Evolutionary conservation across 2,329 filamentous ascomycete species (phyloP).

Genomic region (Cladosporium halotolerans): DNA sequence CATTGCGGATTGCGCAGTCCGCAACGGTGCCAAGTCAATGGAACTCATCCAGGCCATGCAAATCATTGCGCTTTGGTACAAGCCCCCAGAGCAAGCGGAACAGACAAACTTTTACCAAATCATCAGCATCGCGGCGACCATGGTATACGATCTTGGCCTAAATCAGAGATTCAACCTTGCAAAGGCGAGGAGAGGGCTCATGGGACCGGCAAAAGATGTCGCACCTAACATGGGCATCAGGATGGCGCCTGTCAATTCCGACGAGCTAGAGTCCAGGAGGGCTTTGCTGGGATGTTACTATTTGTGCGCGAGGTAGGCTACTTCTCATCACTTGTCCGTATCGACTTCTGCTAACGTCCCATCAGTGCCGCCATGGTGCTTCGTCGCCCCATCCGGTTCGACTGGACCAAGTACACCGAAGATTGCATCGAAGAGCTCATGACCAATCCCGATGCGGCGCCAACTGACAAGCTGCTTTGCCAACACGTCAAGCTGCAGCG

Average conservation of each 20-base stretch:
- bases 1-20: constrained; percentile 67
- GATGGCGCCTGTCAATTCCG: constrained; percentile 36
- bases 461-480: constrained; percentile 50
- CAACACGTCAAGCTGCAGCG: constrained; percentile 54
- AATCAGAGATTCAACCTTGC: constrained; percentile 49
- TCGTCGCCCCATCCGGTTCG: constrained; percentile 51
- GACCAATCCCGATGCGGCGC: constrained; percentile 50
- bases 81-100: constrained; percentile 74
- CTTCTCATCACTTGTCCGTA: constrained; percentile 7
- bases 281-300: constrained; percentile 59
- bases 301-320: constrained; percentile 47
- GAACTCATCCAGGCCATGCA: constrained; percentile 77
- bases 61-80: constrained; percentile 75
- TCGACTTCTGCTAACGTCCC: constrained; percentile 12
- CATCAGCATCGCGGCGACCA: constrained; percentile 70
- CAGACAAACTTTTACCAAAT: constrained; percentile 88
- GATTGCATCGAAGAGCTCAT: constrained; percentile 55
- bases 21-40: constrained; percentile 71
- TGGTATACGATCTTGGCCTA: constrained; percentile 78
- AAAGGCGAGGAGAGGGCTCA: constrained; percentile 29
- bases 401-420: constrained; percentile 58
- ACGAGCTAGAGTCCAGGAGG: constrained; percentile 51
- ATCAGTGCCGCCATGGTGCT: constrained; percentile 52
- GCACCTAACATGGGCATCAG: constrained; percentile 20
- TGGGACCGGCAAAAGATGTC: constrained; percentile 29